Base-by-base conservation (phyloP, 2,329 filamentous ascomycete species). In the Fusarium agapanthi region DNA sequence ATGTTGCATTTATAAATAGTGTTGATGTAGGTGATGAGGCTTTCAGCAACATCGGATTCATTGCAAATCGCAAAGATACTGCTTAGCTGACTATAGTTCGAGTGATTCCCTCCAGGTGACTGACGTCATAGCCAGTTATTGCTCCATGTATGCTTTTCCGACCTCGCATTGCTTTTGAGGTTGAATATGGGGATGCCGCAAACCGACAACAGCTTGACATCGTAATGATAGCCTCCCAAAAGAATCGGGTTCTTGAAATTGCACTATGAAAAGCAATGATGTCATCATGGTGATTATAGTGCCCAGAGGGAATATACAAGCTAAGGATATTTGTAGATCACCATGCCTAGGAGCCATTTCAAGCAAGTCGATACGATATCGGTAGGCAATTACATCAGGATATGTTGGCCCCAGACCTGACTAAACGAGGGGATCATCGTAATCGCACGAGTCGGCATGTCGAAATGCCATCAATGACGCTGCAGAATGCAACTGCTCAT, bases 381-480 rank as follows among this genome's bases (percentile, higher is more conserved):
- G 22, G 41, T 45, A 61, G 63, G 32, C 44, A 48, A 59, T 61
- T 62, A 47, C 44, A 50, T 34, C 60, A 35, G 40, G 43, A 45
- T 53, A 62, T 37, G 41, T 32, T 28, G 37, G 16, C 20, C 26
- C 32, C 53, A 30, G 18, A 44, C 24, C 47, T 34, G 7, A 28
- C 50, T 51, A 51, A 26, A 44, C 51, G 6, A 26, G n/a, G 30
- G 40, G 58, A 41, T 48, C 24, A 37, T 61, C 43, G 45, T 62
- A 67, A 60, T 58, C 44, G 64, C 66, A 53, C 37, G 61, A 67
- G 54, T 58, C 59, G 56, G n/a, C 48, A 56, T 58, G 54, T 66
- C 47, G 24, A 61, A 72, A 44, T 50, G 47, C 44, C 22, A 48
- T 47, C 14, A 20, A 40, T 54, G 7, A 40, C 51, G 6, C 50